These are phyloP conservation scores for Penicillium canescens DNA, from an alignment of 495 filamentous ascomycete genomes.

Conservation along the genomic window DNA sequence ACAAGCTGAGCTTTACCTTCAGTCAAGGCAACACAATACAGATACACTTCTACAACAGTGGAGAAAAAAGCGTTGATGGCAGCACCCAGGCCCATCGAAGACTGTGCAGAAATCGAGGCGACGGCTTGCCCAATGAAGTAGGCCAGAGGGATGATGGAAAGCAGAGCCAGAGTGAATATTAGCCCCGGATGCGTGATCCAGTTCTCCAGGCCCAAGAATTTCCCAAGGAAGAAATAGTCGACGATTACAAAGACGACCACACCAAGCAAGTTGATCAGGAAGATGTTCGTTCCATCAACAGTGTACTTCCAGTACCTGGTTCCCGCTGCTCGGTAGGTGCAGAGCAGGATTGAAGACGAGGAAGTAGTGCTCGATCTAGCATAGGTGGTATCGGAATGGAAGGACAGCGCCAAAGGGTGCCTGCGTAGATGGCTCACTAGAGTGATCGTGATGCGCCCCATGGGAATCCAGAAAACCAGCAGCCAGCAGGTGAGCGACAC, in stretches of 20 bases:
- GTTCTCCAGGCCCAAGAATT: conserved; percentile 64
- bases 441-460: conserved; percentile 92
- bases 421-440: conserved; percentile 89
- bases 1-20: conserved; percentile 92
- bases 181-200: conserved; percentile 77
- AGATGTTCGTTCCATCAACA: conserved; percentile 96
- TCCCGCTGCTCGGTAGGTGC: conserved; percentile 95
- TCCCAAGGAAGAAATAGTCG: conserved; percentile 78
- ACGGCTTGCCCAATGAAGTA: conserved; percentile 99
- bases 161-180: conserved; percentile 79
- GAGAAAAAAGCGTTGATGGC: conserved; percentile 99
- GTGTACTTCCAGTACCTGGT: conserved; percentile 99
- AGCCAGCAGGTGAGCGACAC: conserved; percentile 92
- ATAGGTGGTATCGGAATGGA: conserved; percentile 81
- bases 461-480: conserved; percentile 95
- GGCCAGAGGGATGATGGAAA: conserved; percentile 94
- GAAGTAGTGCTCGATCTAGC: conserved; percentile 63
- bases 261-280: conserved; percentile 93
- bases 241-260: conserved; percentile 90
- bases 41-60: conserved; percentile 97
- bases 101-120: conserved; percentile 98
- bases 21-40: conserved; percentile 92
- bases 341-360: conserved; percentile 86
- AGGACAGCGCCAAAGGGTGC: conserved; percentile 89
- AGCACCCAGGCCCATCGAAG: conserved; percentile 98